Evolutionary conservation across 345 rosid genomes (phyloP), one percentile per base, ranked within the genome.

Genomic region (Salix brachista): DNA sequence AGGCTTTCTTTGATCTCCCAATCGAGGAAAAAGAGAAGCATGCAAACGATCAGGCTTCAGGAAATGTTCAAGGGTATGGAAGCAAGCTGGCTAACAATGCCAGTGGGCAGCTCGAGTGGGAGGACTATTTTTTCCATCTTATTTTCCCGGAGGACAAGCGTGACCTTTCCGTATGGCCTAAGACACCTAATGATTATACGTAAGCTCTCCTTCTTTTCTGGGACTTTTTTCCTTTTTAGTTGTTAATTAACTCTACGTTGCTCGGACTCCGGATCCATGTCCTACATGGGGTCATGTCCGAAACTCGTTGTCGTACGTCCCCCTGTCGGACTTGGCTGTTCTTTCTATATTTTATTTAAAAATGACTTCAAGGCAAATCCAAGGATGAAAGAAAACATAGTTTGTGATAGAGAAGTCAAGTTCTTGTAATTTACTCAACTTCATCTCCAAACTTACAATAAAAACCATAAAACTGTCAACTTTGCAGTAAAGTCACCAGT

Each of bases 51-150:
- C 99, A 93, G 83, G 94, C 84, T 28, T 23, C 91, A 0, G 97
- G 97, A 9, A 92, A 88, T 37, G 87, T 93, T 82, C 99, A 96
- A 76, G 99, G 98, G 0, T 96, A 96, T 75, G 98, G 99, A 26
- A 96, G 97, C 81, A 96, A 96, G 86, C 86, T 96, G 1, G 99
- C 97, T 28, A 96, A 96, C 80, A 96, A 87, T 80, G 94, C 94
- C 12, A 71, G 92, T 19, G 97, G 99, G 3, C 96, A 88, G 71
- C 88, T 96, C 14, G 99, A 96, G 74, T 96, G 99, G 99, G 92
- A 89, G 81, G 99, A 96, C 80, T 96, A 96, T 79, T 93, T 89
- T 87, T 96, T 96, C 75, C 99, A 92, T 65, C 94, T 92, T 71
- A 79, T 82, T 44, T 96, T 52, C 77, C 99, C 98, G 3, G 92